A percentile compares a stretch with the other conserved stretches of the same genome.
Conservation (phyloP, 768 basidiomycete species). For the Leccinum arenicola region DNA sequence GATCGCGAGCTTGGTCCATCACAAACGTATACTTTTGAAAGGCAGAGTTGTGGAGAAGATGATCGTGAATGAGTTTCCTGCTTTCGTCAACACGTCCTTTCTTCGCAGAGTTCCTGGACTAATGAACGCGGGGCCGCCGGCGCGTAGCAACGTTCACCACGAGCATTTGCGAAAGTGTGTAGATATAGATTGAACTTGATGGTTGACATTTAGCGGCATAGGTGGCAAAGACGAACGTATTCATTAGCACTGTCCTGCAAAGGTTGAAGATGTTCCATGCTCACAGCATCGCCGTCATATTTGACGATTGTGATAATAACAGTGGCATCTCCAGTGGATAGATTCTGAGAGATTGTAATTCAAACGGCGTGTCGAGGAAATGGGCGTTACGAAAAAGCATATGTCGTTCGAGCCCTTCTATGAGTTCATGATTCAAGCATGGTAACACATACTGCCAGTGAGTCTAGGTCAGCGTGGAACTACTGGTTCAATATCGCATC, state of each 20-base stretch:
- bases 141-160: constrained; percentile 30
- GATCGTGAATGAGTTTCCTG: constrained; percentile 28
- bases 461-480: too few species aligned
- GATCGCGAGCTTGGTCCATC: constrained; percentile 43
- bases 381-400: too few species aligned
- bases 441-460: too few species aligned
- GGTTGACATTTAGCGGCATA: constrained; percentile 35
- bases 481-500: too few species aligned
- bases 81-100: constrained; percentile 1
- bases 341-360: too few species aligned
- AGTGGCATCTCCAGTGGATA: too few species aligned
- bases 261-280: constrained; percentile 17
- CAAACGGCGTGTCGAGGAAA: too few species aligned
- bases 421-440: too few species aligned
- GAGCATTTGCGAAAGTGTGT: constrained; percentile 35
- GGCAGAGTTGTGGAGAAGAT: constrained; percentile 31
- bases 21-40: constrained; percentile 39
- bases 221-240: constrained; percentile 34
- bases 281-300: constrained; percentile 10
- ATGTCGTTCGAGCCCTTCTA: too few species aligned
- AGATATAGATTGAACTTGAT: constrained; percentile 36
- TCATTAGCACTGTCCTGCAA: constrained; percentile 29
- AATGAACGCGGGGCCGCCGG: background rate
- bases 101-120: constrained; percentile 1
- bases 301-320: background rate